These are phyloP conservation scores for Alternaria viburni DNA, from an alignment of 2,329 filamentous ascomycete genomes.

Conservation along the genomic window DNA sequence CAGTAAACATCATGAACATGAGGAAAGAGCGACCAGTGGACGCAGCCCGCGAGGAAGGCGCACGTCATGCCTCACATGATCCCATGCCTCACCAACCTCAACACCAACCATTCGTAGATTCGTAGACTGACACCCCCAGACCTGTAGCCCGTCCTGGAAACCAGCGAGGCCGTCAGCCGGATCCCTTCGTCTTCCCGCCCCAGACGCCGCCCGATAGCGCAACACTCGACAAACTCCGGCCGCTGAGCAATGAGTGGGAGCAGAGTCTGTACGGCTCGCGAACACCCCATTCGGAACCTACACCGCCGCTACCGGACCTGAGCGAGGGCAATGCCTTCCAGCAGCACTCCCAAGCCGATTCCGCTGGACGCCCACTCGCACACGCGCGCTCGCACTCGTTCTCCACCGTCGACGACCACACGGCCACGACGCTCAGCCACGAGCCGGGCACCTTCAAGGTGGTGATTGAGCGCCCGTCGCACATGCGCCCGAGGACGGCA, in stretches of 20 bases:
- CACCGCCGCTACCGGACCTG: constrained; percentile 27
- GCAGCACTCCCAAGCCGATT: constrained; percentile 19
- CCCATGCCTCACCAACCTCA: background rate
- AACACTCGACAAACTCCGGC: constrained; percentile 37
- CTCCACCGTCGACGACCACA: constrained; percentile 74
- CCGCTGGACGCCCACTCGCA: constrained; percentile 25
- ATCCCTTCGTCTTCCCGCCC: constrained; percentile 49
- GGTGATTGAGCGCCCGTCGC: constrained; percentile 73
- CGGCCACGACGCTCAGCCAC: constrained; percentile 54
- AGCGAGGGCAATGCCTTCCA: constrained; percentile 22
- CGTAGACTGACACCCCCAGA: constrained; percentile 33
- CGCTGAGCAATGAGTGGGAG: constrained; percentile 46
- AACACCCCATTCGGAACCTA: constrained; percentile 37
- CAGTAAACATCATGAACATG: background rate
- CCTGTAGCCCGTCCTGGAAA: constrained; percentile 46
- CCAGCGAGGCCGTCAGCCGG: constrained; percentile 41
- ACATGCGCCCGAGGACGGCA: constrained; percentile 68
- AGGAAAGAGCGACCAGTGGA: background rate
- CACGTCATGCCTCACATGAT: background rate
- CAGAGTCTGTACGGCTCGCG: constrained; percentile 44
- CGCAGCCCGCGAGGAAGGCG: background rate
- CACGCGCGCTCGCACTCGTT: constrained; percentile 72
- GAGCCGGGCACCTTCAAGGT: constrained; percentile 77
- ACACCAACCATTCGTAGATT: background rate
- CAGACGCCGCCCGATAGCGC: constrained; percentile 48